These are phyloP conservation scores for Arthrobotrys conoides DNA, from an alignment of 2,329 filamentous ascomycete species.

Conservation along the genomic window DNA sequence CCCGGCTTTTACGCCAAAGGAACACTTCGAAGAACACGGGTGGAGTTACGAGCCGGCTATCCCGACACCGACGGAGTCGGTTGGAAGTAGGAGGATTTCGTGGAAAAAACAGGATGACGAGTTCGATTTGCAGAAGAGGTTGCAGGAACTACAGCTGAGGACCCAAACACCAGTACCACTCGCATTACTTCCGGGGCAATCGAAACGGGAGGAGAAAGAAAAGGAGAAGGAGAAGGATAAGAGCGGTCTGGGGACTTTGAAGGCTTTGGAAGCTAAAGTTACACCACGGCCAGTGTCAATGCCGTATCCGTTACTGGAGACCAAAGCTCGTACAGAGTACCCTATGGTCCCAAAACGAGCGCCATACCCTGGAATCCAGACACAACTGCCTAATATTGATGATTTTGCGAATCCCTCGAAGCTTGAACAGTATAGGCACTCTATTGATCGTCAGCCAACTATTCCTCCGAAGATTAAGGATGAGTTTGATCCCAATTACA, in stretches of 20 bases:
- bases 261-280: constrained; percentile 32
- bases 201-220: constrained; percentile 41
- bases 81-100: constrained; percentile 40
- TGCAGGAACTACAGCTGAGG: constrained; percentile 57
- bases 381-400: constrained; percentile 53
- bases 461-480: constrained; percentile 59
- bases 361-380: constrained; percentile 26
- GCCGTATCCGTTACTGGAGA: constrained; percentile 36
- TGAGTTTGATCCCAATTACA: constrained; percentile 55
- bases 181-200: constrained; percentile 32
- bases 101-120: constrained; percentile 56
- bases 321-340: constrained; percentile 48
- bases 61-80: constrained; percentile 51
- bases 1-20: constrained; percentile 52
- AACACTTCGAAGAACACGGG: constrained; percentile 53
- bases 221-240: constrained; percentile 54
- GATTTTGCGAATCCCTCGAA: constrained; percentile 58
- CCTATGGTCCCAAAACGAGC: constrained; percentile 51
- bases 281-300: constrained; percentile 44
- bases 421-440: constrained; percentile 52
- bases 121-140: constrained; percentile 58
- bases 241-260: constrained; percentile 42
- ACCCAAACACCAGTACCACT: constrained; percentile 45
- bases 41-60: constrained; percentile 59
- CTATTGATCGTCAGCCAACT: constrained; percentile 44